A percentile compares a stretch with the other conserved stretches of the same genome.
Evolutionary conservation across 208 protist species (phyloP).

Genomic region (Lotmaria passim): DNA sequence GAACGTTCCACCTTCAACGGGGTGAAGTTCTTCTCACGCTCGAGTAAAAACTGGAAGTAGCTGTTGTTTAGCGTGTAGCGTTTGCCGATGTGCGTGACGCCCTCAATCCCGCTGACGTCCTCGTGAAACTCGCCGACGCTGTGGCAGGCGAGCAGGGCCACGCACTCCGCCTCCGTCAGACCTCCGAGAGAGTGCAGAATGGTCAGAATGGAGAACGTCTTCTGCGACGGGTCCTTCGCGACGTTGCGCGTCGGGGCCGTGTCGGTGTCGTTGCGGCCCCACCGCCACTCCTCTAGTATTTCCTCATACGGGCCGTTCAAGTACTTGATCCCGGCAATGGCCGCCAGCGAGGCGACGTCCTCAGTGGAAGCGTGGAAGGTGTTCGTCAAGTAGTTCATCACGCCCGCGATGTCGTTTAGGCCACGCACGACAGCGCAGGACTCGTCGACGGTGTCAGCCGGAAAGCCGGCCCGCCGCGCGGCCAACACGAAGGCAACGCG

Average conservation of each 20-base stretch:
- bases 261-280: slow-evolving; percentile 87
- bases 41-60: slow-evolving; percentile 81
- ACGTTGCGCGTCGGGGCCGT: slow-evolving; percentile 52
- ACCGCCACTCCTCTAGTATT: slow-evolving; percentile 64
- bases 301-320: slow-evolving; percentile 63
- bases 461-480: slow-evolving; percentile 74
- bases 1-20: slow-evolving; percentile 64
- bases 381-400: slow-evolving; percentile 66
- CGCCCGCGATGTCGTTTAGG: slow-evolving; percentile 72
- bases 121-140: slow-evolving; percentile 89
- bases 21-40: slow-evolving; percentile 63
- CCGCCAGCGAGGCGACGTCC: slow-evolving; percentile 69
- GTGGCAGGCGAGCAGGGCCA: slow-evolving; percentile 86
- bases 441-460: slow-evolving; percentile 67
- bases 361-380: slow-evolving; percentile 61
- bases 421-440: slow-evolving; percentile 78
- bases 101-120: slow-evolving; percentile 78
- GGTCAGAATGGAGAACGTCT: slow-evolving; percentile 46
- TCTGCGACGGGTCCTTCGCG: slow-evolving; percentile 30
- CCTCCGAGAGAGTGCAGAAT: slow-evolving; percentile 67
- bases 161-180: slow-evolving; percentile 80
- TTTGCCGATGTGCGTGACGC: slow-evolving; percentile 66
- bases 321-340: slow-evolving; percentile 76
- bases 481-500: slow-evolving; percentile 83
- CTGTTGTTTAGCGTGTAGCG: slow-evolving; percentile 77